phyloP scores from a whole-genome alignment of 768 basidiomycete species.

The Polyporus arcularius region DNA sequence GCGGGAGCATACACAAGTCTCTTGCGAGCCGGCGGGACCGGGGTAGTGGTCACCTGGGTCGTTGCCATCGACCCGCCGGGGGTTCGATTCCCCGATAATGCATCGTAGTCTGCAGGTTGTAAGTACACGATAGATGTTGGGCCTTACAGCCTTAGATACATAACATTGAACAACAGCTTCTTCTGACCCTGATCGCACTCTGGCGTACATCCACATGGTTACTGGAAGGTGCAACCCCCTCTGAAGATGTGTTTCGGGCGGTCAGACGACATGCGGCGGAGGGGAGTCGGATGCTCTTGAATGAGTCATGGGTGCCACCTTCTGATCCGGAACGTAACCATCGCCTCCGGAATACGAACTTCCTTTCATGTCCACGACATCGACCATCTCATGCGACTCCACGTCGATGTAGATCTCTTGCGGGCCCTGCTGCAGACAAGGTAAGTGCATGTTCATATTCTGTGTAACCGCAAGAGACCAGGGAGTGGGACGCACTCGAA shows the following conservation, averaged over 20 bases:
- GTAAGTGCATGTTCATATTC: no score
- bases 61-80: slow-evolving; percentile 73
- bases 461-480: neutral
- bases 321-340: neutral
- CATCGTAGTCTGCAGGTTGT: slow-evolving; percentile 32
- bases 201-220: no score
- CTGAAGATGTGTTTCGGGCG: neutral
- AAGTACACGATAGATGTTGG: neutral
- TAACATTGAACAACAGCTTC: neutral
- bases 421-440: neutral
- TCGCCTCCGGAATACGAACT: neutral
- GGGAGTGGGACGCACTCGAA: neutral
- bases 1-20: neutral
- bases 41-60: slow-evolving; percentile 33
- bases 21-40: neutral
- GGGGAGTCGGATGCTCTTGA: no score
- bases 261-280: no score
- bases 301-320: neutral
- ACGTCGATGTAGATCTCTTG: slow-evolving; percentile 31
- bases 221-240: no score
- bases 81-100: slow-evolving; percentile 89
- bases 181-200: no score
- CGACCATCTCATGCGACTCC: slow-evolving; percentile 36
- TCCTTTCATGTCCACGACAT: slow-evolving; percentile 18
- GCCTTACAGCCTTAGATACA: neutral